phyloP scores from a whole-genome alignment of 768 basidiomycete genomes.

The Vararia minispora region DNA sequence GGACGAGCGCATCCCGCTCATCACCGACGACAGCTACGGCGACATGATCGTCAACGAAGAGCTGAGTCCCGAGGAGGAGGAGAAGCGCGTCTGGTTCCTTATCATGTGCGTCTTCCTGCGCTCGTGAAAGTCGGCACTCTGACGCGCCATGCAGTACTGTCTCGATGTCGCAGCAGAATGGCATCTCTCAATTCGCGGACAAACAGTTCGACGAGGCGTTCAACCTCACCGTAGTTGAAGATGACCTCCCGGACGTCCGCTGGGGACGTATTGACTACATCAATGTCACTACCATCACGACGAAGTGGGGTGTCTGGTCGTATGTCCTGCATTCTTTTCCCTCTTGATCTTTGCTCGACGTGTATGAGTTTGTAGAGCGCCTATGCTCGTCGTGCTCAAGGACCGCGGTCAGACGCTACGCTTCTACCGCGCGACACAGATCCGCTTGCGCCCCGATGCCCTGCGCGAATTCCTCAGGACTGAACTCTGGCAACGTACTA shows the following conservation, averaged over 20 bases:
- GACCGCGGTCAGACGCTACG: slow-evolving; percentile 72
- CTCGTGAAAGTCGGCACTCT: neutral
- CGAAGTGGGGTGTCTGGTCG: slow-evolving; percentile 83
- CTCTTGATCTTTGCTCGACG: neutral
- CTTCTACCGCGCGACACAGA: slow-evolving; percentile 58
- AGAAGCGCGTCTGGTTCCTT: slow-evolving; percentile 66
- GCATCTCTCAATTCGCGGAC: slow-evolving; percentile 62
- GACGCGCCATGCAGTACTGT: slow-evolving; percentile 32
- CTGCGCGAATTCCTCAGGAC: slow-evolving; percentile 57
- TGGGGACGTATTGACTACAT: slow-evolving; percentile 87
- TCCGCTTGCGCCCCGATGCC: slow-evolving; percentile 47
- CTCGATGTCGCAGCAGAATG: slow-evolving; percentile 46
- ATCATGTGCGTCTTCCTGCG: slow-evolving; percentile 41
- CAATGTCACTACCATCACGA: slow-evolving; percentile 72
- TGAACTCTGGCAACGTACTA: slow-evolving; percentile 50
- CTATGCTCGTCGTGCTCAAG: slow-evolving; percentile 57
- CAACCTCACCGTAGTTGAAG: slow-evolving; percentile 46
- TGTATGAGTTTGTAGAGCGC: slow-evolving; percentile 44
- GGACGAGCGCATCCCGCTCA: slow-evolving; percentile 65
- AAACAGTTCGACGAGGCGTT: slow-evolving; percentile 64
- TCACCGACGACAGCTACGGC: slow-evolving; percentile 75
- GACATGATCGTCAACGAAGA: slow-evolving; percentile 63
- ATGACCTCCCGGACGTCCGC: slow-evolving; percentile 58
- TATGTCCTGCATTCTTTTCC: slow-evolving; percentile 24
- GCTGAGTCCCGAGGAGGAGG: slow-evolving; percentile 47